Percentiles rank a stretch among this genome's conserved stretches.
phyloP scores from a whole-genome alignment of 2,329 filamentous ascomycete genomes.

The Penicillium corylophilum region DNA sequence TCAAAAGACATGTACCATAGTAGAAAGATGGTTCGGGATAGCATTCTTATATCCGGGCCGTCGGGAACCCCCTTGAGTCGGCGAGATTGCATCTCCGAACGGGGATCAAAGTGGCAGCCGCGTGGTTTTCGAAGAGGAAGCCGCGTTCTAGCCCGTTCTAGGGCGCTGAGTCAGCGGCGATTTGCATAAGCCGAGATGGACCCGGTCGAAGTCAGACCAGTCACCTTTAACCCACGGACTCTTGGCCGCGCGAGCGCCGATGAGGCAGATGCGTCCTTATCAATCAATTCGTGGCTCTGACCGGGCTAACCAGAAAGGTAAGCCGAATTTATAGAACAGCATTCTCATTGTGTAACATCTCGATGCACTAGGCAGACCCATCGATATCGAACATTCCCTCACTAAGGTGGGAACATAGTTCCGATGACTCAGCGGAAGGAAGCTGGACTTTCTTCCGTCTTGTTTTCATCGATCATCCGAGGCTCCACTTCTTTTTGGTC shows the following conservation, averaged over 20 bases:
- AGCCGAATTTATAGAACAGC: not conserved
- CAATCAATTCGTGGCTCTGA: not conserved
- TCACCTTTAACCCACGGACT: not conserved
- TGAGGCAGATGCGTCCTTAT: not conserved
- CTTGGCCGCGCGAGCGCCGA: slow-evolving; percentile 2
- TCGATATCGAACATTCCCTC: too few species aligned
- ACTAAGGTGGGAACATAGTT: not conserved
- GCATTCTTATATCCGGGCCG: too few species aligned
- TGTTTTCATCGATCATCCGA: slow-evolving; percentile 2
- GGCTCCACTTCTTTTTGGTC: slow-evolving; percentile 3
- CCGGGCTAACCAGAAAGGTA: not conserved
- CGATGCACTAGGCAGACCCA: not conserved
- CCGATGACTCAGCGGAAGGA: slow-evolving; percentile 11
- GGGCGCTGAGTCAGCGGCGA: not conserved
- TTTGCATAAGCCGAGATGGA: not conserved
- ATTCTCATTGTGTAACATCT: not conserved
- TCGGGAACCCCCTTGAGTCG: too few species aligned
- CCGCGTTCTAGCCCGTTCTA: too few species aligned
- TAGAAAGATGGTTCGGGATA: too few species aligned
- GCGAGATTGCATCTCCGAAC: not conserved
- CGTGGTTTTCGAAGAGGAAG: too few species aligned
- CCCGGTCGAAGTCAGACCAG: not conserved
- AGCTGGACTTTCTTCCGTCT: not conserved
- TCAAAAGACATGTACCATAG: too few species aligned
- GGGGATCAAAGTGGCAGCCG: not conserved